Evolutionary conservation across 345 rosid genomes (phyloP), one percentile per base, ranked within the genome.

Genomic region (Linum trigynum): DNA sequence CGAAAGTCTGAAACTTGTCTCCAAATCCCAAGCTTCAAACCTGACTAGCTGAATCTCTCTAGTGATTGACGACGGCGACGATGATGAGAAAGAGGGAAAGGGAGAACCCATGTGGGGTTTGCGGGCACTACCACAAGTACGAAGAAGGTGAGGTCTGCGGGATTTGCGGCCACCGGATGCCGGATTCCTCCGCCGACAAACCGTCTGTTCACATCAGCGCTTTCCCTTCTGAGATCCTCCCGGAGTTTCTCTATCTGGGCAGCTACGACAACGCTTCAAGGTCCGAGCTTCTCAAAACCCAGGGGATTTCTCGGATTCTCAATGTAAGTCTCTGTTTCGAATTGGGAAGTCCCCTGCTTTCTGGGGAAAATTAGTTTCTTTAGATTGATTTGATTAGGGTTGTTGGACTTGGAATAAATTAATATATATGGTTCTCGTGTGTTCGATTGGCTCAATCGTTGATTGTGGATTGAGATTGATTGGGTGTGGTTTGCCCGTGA

Each of bases 211-310:
- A 90, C 53, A 66, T 86, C 75, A 88, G 95, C 72, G 96, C 96
- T 38, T 90, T 90, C 53, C 92, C 99, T 2, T 82, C 99, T 2
- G 88, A 84, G 97, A 89, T 94, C 81, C 72, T 94, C 70, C 95
- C 96, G 35, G 87, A 86, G 59, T 94, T 94, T 74, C 92, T 94
- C 37, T 91, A 82, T 70, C 74, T 94, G 67, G 99, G 99, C 0
- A 90, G 95, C 79, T 94, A 94, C 80, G 95, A 94, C 74, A 86
- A 94, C 92, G 99, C 99, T 51, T 94, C 99, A 58, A 90, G 95
- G 66, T 85, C 99, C 15, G 99, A 89, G 80, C 82, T 94, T 58
- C 99, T 94, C 66, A 88, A 88, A 76, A 71, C 95, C 66, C 95
- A 80, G 65, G 95, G 99, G 62, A 90, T 94, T 42, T 73, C 96